Evolutionary conservation across 345 rosid genomes (phyloP).

Genomic region (Eucalyptus sp.): DNA sequence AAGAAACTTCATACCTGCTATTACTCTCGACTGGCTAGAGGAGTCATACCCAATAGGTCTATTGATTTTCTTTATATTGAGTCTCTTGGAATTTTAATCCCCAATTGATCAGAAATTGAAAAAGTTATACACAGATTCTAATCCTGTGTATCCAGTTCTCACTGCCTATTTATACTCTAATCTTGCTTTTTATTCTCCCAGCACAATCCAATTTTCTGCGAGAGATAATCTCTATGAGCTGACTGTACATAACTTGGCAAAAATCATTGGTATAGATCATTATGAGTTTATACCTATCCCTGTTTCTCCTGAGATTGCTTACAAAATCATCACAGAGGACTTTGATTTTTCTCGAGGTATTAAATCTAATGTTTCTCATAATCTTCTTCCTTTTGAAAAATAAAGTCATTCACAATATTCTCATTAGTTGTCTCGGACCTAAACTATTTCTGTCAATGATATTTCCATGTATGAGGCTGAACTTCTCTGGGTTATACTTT

Average conservation of each 20-base stretch:
- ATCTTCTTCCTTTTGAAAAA: not conserved
- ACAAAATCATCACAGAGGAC: not conserved
- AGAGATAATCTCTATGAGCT: not conserved
- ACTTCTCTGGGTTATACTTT: not conserved
- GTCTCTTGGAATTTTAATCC: too few species aligned
- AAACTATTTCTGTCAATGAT: not conserved
- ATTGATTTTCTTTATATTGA: too few species aligned
- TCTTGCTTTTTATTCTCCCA: too few species aligned
- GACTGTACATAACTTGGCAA: not conserved
- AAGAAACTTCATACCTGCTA: too few species aligned
- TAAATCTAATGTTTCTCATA: not conserved
- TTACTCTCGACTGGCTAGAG: too few species aligned
- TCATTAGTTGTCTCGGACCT: not conserved
- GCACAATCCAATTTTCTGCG: not conserved
- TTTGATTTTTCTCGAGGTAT: not conserved
- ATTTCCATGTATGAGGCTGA: not conserved
- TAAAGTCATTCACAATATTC: not conserved
- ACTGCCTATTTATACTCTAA: not conserved
- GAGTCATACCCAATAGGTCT: too few species aligned
- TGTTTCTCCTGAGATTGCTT: not conserved
- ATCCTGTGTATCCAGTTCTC: not conserved
- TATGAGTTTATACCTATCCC: not conserved
- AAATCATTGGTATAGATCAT: not conserved
- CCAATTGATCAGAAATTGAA: not conserved
- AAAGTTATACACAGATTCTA: not conserved